Base-by-base conservation (phyloP, 2,329 filamentous ascomycete species). In the Paracorniculantispora psalliotae region DNA sequence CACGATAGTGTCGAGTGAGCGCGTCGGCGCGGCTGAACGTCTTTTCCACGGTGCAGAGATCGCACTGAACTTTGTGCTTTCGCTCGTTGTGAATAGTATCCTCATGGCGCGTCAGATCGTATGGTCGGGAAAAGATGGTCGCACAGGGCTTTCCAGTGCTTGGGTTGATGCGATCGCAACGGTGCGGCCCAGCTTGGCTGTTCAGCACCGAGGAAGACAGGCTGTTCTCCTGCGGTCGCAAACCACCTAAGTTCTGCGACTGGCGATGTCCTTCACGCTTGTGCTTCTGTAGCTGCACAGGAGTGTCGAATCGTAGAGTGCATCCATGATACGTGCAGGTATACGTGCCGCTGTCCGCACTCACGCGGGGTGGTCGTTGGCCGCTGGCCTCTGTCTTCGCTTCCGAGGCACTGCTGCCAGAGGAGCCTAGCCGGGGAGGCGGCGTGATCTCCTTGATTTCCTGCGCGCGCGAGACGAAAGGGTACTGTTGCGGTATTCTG, bases 311-410 rank as follows among this genome's bases (percentile, higher is more conserved):
- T 56, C 94, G 89, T 65, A 89, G 79, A 0, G 87, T 87, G 70
- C 94, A 97, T 12, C 92, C 91, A 68, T 96, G 92, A 67, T 96
- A 96, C 1, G 92, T 97, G 74, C 94, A 99, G 1, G 92, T 96
- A 75, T 97, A 99, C 0, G 92, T 96, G 13, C 93, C 93, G 21
- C 87, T 83, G 64, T 96, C 90, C 0, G 91, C 89, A 17, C 79
- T 79, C 2, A 87, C 86, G 43, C 85, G 80, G 1, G 77, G 72
- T 0, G 91, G 91, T 39, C 81, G 77, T 68, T 79, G 65, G 54
- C 77, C 63, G 37, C 69, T 68, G 5, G 61, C 66, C 9, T 75
- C 71, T 10, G 70, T 74, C 28, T 64, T 67, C n/a, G 66, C 61
- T 56, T 68, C 47, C 26, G 73, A 65, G 64, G 71, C 30, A 53